Evolutionary conservation across 495 filamentous ascomycete genomes (phyloP), one percentile per base, ranked within the genome.

Genomic region (Halenospora varia): DNA sequence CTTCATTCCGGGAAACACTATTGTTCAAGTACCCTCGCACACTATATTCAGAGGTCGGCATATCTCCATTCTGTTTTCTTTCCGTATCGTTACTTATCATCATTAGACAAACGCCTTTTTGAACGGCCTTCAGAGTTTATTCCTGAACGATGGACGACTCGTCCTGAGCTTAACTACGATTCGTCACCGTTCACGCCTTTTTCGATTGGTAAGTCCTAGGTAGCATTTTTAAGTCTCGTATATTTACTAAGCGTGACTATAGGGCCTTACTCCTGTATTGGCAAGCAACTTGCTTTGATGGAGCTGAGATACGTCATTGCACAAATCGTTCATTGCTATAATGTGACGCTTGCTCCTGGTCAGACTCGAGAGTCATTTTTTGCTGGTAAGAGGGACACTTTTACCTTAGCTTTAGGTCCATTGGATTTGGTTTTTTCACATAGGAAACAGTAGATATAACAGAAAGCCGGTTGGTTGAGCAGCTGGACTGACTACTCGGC

Each of bases 111-210:
- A n/a, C n/a, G n/a, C n/a, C n/a, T n/a, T n/a, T n/a, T n/a, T n/a
- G n/a, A n/a, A n/a, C n/a, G n/a, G n/a, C n/a, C 13, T 13, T 35
- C 17, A 57, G 57, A 1, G 0, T 84, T 79, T 57, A 63, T 82
- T 35, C 82, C 82, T 0, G 81, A 84, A 63, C 71, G 83, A 20
- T 85, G 80, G 79, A 74, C 66, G 35, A 67, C 68, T 2, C 62
- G 56, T 47, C 68, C 67, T 0, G 77, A 83, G 35, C 65, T 81
- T 40, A 66, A 75, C 25, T 69, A 63, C 3, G 66, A 80, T 42
- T 71, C 66, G 52, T 61, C 60, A 4, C 79, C 75, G 0, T 85
- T 80, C 51, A 61, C 69, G 2, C 83, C 82, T 0, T 86, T 84
- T 59, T 70, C 69, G 3, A 26, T 64, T 13, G 72, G 73, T 69